phyloP scores from a whole-genome alignment of 208 protist genomes.

The Lotmaria passim region DNA sequence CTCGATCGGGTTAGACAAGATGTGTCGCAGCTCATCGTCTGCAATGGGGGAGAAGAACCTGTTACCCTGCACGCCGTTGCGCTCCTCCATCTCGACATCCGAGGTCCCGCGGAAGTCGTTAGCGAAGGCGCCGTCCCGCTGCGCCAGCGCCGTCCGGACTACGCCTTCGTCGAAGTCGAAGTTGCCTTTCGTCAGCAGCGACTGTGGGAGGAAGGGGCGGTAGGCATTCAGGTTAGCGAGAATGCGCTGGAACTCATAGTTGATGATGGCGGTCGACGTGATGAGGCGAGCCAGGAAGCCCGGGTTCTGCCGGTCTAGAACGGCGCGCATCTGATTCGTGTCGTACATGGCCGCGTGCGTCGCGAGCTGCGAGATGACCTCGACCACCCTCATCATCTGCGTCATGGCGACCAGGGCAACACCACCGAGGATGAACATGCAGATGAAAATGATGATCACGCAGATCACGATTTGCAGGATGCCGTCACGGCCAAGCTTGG shows the following conservation, averaged over 20 bases:
- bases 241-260: constrained; percentile 62
- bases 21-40: constrained; percentile 15
- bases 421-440: constrained; percentile 51
- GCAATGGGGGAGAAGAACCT: constrained; percentile 16
- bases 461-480: constrained; percentile 59
- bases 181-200: constrained; percentile 45
- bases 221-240: constrained; percentile 57
- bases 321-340: constrained; percentile 50
- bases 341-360: constrained; percentile 63
- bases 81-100: neutral
- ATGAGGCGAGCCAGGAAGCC: constrained; percentile 19
- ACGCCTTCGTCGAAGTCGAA: constrained; percentile 23
- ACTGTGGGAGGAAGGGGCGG: constrained; percentile 61
- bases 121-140: neutral
- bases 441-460: constrained; percentile 55
- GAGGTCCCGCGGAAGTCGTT: neutral
- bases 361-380: constrained; percentile 58
- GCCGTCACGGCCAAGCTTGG: constrained; percentile 32
- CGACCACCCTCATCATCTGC: constrained; percentile 52
- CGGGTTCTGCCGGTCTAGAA: constrained; percentile 33
- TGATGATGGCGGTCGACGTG: constrained; percentile 34
- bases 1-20: constrained; percentile 25
- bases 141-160: neutral
- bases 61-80: neutral
- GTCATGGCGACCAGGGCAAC: constrained; percentile 43